phyloP scores from a whole-genome alignment of 208 protist species.

The Porcisia hertigi region DNA sequence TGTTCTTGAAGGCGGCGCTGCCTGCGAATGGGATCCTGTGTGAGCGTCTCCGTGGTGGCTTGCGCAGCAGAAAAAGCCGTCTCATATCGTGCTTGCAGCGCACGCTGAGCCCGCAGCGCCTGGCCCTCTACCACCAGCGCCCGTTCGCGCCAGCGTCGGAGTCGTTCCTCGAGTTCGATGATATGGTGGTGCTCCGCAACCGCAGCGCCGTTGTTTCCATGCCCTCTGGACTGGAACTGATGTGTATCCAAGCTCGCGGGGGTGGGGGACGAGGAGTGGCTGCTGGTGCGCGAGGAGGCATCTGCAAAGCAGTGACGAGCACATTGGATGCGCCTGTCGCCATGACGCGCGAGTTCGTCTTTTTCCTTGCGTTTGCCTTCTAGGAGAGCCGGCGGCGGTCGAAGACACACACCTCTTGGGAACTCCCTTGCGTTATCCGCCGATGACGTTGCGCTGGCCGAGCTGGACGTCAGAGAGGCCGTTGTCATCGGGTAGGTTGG shows the following conservation, averaged over 20 bases:
- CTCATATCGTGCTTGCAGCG: constrained; percentile 14
- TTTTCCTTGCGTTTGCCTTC: neutral
- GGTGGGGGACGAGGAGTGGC: neutral
- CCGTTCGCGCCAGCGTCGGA: constrained; percentile 31
- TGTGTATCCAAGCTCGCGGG: neutral
- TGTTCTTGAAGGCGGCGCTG: constrained; percentile 11
- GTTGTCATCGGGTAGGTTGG: neutral
- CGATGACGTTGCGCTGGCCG: neutral
- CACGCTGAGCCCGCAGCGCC: constrained; percentile 8
- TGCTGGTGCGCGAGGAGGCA: neutral
- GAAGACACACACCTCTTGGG: neutral
- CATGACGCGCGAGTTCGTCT: neutral
- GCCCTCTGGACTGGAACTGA: neutral
- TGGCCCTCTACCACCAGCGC: constrained; percentile 19
- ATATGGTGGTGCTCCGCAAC: constrained; percentile 28
- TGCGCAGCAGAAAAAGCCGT: constrained; percentile 23
- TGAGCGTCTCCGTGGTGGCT: constrained; percentile 14
- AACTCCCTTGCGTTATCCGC: constrained; percentile 3
- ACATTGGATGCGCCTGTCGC: neutral
- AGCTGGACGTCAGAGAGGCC: neutral
- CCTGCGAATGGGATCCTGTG: constrained; percentile 16
- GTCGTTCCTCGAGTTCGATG: constrained; percentile 29
- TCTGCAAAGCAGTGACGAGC: neutral
- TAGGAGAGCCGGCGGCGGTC: neutral
- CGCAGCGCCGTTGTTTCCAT: neutral